Percentiles rank a stretch among this genome's conserved stretches.
Conservation (phyloP, 441 rosid genomes). For the Jatropha multifida region DNA sequence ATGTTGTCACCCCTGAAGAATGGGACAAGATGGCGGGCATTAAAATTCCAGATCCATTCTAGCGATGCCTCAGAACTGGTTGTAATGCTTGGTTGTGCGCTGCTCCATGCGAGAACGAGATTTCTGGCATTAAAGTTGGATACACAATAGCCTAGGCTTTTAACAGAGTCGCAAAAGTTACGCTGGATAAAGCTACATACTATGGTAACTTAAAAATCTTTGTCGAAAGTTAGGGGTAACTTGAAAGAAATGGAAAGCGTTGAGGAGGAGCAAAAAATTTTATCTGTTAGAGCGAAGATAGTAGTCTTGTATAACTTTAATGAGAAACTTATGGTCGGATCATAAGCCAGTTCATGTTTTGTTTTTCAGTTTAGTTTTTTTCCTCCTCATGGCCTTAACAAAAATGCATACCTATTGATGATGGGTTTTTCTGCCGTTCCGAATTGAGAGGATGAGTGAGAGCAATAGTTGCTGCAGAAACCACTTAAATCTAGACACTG, state of each 20-base stretch:
- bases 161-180: not conserved
- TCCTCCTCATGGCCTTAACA: not conserved
- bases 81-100: not conserved
- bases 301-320: conserved; percentile 3
- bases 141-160: not conserved
- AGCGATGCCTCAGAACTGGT: conserved; percentile 14
- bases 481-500: too few relatives aligned
- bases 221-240: not conserved
- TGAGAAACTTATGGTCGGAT: not conserved
- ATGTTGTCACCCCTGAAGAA: conserved; percentile 60
- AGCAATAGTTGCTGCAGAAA: too few relatives aligned
- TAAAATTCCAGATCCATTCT: conserved; percentile 42
- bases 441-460: too few relatives aligned
- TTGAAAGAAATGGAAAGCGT: not conserved
- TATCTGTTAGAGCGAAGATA: not conserved
- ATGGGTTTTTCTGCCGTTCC: too few relatives aligned
- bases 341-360: not conserved
- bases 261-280: not conserved
- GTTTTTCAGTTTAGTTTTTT: not conserved
- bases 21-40: conserved; percentile 65
- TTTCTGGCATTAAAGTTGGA: not conserved
- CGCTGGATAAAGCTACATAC: not conserved
- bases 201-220: not conserved
- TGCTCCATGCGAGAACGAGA: not conserved
- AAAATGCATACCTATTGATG: too few relatives aligned